phyloP scores from a whole-genome alignment of 2,329 filamentous ascomycete genomes.

The Verruconis gallopava region DNA sequence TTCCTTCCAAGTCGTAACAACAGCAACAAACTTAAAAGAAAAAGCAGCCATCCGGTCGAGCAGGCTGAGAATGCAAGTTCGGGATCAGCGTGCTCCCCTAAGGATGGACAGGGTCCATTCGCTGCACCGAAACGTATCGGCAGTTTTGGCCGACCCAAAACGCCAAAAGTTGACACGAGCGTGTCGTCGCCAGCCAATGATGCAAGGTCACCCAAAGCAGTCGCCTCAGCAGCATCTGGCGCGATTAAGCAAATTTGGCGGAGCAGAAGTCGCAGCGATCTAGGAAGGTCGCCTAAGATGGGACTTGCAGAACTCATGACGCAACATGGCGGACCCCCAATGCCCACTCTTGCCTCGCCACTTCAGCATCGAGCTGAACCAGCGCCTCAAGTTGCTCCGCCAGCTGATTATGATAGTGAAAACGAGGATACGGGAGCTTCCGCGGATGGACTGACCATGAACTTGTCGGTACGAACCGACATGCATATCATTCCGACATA shows the following conservation, averaged over 20 bases:
- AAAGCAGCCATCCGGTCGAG: slow-evolving; percentile 23
- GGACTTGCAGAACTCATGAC: slow-evolving; percentile 43
- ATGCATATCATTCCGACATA: slow-evolving; percentile 54
- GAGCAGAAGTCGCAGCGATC: slow-evolving; percentile 44
- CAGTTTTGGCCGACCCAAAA: slow-evolving; percentile 29
- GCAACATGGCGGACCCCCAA: slow-evolving; percentile 44
- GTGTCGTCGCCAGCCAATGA: slow-evolving; percentile 35
- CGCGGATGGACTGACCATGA: slow-evolving; percentile 46
- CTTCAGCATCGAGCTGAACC: background rate
- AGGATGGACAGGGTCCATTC: background rate
- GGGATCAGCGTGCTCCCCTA: background rate
- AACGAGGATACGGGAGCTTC: slow-evolving; percentile 28
- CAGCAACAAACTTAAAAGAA: slow-evolving; percentile 37
- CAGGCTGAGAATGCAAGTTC: background rate
- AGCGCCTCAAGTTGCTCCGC: background rate
- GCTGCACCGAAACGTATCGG: slow-evolving; percentile 24
- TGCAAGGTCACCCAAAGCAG: slow-evolving; percentile 37
- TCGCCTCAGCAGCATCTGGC: slow-evolving; percentile 21
- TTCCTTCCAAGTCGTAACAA: slow-evolving; percentile 29
- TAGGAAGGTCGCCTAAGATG: slow-evolving; percentile 28
- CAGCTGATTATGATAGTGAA: slow-evolving; percentile 17
- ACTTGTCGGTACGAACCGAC: slow-evolving; percentile 49
- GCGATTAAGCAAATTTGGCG: slow-evolving; percentile 36
- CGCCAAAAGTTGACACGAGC: slow-evolving; percentile 27
- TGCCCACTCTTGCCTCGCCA: slow-evolving; percentile 40